Percentiles rank a stretch among this genome's conserved stretches.
phyloP scores from a whole-genome alignment of 805 yeast genomes.

The Myxozyma vanderwaltii region DNA sequence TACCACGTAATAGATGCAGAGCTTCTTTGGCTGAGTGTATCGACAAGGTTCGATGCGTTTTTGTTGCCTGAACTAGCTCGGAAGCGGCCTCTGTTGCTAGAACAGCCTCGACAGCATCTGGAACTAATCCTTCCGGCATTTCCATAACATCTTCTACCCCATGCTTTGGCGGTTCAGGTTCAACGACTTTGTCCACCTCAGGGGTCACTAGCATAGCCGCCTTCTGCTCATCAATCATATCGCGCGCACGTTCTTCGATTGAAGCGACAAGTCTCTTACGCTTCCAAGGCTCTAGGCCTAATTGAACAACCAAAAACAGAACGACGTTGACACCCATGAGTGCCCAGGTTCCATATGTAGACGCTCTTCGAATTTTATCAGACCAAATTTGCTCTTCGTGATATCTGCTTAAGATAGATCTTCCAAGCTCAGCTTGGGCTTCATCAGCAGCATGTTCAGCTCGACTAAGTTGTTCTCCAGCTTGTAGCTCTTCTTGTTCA shows the following conservation, averaged over 20 bases:
- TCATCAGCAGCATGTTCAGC: conserved; percentile 69
- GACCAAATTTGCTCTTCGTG: conserved; percentile 99
- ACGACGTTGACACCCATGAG: conserved; percentile 84
- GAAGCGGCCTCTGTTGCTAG: no score
- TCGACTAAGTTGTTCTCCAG: conserved; percentile 49
- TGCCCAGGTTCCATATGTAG: conserved; percentile 95
- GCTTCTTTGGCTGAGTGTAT: not conserved
- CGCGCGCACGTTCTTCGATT: conserved; percentile 78
- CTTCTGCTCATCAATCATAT: conserved; percentile 47
- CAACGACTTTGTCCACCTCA: not conserved
- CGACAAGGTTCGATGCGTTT: not conserved
- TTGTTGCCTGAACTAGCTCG: no score
- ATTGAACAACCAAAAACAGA: conserved; percentile 77
- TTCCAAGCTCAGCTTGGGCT: conserved; percentile 65
- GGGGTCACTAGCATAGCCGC: not conserved
- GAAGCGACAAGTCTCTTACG: conserved; percentile 75
- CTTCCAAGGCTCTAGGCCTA: conserved; percentile 94
- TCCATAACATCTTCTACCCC: conserved; percentile 4
- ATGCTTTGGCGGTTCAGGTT: not conserved
- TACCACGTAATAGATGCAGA: not conserved
- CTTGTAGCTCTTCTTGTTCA: conserved; percentile 58
- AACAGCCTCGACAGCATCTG: not conserved
- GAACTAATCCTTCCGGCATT: not conserved
- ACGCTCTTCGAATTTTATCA: conserved; percentile 88
- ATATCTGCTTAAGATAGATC: conserved; percentile 80